Conservation (phyloP, 2,329 filamentous ascomycete species). For the Trichophyton rubrum region DNA sequence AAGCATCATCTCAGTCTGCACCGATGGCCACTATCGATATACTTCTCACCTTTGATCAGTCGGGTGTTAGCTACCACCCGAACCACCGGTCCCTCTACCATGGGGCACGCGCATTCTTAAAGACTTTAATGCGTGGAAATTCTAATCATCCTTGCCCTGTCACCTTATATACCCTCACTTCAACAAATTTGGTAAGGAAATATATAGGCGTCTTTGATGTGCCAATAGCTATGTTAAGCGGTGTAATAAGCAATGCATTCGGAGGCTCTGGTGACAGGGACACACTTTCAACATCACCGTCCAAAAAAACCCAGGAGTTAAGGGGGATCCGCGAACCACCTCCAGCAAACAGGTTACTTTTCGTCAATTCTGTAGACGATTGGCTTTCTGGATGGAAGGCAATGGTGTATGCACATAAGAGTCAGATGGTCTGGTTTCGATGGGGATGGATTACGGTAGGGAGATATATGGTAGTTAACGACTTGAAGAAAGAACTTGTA, state of each 20-base stretch:
- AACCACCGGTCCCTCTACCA: slow-evolving; percentile 87
- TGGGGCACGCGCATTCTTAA: slow-evolving; percentile 63
- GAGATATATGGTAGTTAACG: slow-evolving; percentile 92
- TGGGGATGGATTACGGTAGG: slow-evolving; percentile 90
- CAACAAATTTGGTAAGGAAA: slow-evolving; percentile 62
- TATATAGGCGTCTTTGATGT: slow-evolving; percentile 68
- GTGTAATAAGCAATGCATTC: slow-evolving; percentile 31
- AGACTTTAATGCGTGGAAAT: slow-evolving; percentile 49
- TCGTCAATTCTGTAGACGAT: slow-evolving; percentile 53
- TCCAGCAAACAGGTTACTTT: slow-evolving; percentile 41
- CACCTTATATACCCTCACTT: slow-evolving; percentile 71
- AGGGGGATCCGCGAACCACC: slow-evolving; percentile 8
- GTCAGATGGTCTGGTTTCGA: slow-evolving; percentile 97
- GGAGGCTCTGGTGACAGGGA: background rate
- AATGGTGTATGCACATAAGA: slow-evolving; percentile 82
- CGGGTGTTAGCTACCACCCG: slow-evolving; percentile 73
- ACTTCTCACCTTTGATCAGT: slow-evolving; percentile 78
- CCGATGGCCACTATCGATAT: slow-evolving; percentile 56
- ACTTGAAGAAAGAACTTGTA: slow-evolving; percentile 47
- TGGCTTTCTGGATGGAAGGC: slow-evolving; percentile 62
- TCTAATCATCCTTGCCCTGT: slow-evolving; percentile 59
- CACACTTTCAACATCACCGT: slow-evolving; percentile 6
- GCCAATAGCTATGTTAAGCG: slow-evolving; percentile 53
- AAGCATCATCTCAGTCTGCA: slow-evolving; percentile 22
- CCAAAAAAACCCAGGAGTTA: slow-evolving; percentile 5